These are phyloP conservation scores for Flaveria brownii DNA, from an alignment of 129 eudicot species.

Conservation along the genomic window DNA sequence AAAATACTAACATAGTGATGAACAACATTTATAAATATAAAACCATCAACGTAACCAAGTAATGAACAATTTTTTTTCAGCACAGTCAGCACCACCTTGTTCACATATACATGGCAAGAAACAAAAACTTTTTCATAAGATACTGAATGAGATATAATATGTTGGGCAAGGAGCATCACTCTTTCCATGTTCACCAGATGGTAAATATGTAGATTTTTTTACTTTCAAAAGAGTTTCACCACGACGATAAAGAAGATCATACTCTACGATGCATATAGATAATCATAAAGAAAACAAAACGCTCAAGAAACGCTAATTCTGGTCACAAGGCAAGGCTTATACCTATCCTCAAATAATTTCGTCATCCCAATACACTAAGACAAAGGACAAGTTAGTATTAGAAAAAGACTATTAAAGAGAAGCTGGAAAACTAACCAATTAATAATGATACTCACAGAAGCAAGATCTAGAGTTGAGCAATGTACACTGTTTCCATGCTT, in stretches of 20 bases:
- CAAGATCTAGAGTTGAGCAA: conserved; percentile 91
- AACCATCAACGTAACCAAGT: conserved; percentile 9
- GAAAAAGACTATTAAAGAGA: conserved; percentile 1
- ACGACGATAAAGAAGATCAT: not conserved
- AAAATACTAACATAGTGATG: not conserved
- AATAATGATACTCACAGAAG: conserved; percentile 67
- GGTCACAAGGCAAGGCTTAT: conserved; percentile 10
- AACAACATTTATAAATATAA: not conserved
- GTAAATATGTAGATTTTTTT: not conserved
- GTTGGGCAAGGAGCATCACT: conserved; percentile 14
- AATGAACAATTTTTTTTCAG: not conserved
- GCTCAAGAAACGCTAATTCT: conserved; percentile 21
- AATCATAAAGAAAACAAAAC: not conserved
- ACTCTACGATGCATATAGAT: conserved; percentile 8
- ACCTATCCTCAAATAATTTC: not conserved
- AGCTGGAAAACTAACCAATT: not conserved
- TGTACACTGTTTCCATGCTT: conserved; percentile 94
- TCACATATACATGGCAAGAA: conserved; percentile 16
- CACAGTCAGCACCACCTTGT: conserved; percentile 19
- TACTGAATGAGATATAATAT: conserved; percentile 8
- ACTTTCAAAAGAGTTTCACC: conserved; percentile 15
- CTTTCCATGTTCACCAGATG: conserved; percentile 9
- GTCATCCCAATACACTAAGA: conserved; percentile 4
- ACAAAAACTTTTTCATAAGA: conserved; percentile 15
- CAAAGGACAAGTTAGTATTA: conserved; percentile 2